Percentiles rank a stretch among this genome's conserved stretches.
These are phyloP conservation scores for Leishmania gerbilli DNA, from an alignment of 208 protist genomes.

Conservation along the genomic window DNA sequence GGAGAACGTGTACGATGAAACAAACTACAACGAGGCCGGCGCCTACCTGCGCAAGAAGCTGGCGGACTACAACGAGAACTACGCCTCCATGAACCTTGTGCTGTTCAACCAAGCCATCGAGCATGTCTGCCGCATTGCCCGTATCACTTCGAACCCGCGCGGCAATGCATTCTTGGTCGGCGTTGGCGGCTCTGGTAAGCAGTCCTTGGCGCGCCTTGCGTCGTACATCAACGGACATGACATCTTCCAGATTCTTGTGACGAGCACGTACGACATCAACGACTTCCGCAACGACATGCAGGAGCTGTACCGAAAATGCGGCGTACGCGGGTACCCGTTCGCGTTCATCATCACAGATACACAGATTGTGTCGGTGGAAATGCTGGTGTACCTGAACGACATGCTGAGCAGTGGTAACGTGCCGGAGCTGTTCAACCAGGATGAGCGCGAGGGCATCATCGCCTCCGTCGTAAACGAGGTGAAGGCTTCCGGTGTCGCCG, in stretches of 20 bases:
- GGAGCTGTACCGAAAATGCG: conserved; percentile 96
- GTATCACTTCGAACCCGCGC: conserved; percentile 95
- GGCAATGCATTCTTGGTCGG: conserved; percentile 97
- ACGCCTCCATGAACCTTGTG: conserved; percentile 97
- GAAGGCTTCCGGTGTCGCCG: conserved; percentile 85
- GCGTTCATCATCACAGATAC: conserved; percentile 98
- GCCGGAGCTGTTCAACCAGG: conserved; percentile 95
- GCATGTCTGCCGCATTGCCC: conserved; percentile 96
- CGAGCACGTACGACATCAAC: conserved; percentile 95
- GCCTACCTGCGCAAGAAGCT: conserved; percentile 92
- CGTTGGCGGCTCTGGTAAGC: conserved; percentile 94
- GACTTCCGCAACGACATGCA: conserved; percentile 97
- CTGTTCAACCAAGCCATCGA: conserved; percentile 98
- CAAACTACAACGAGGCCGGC: conserved; percentile 78
- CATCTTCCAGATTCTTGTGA: conserved; percentile 98
- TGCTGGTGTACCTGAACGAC: conserved; percentile 98
- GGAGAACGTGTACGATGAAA: conserved; percentile 92
- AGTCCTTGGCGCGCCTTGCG: conserved; percentile 94
- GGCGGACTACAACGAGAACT: conserved; percentile 96
- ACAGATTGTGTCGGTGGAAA: conserved; percentile 96
- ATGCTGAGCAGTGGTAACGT: conserved; percentile 98
- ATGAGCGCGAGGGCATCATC: conserved; percentile 92
- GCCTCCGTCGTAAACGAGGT: conserved; percentile 93
- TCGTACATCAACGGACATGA: conserved; percentile 98
- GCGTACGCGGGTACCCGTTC: conserved; percentile 94